phyloP scores from a whole-genome alignment of 352 stramenopile species.

The Globisporangium paroecandrum region DNA sequence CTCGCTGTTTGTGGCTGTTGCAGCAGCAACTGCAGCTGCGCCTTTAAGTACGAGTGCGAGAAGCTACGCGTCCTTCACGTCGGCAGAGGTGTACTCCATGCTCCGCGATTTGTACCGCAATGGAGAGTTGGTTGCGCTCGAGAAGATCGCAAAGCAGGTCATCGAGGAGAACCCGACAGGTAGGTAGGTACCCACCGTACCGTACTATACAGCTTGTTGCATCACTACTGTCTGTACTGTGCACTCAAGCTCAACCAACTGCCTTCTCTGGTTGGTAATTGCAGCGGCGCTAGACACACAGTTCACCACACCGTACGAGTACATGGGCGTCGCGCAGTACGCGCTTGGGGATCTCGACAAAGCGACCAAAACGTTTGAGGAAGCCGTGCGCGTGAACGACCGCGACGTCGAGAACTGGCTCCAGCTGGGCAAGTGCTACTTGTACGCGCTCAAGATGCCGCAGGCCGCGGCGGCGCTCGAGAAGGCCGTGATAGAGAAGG shows the following conservation, averaged over 20 bases:
- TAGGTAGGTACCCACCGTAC: slow-evolving; percentile 7
- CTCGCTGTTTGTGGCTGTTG: background rate
- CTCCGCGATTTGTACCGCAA: slow-evolving; percentile 34
- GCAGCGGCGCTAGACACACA: slow-evolving; percentile 19
- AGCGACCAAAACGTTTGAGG: slow-evolving; percentile 57
- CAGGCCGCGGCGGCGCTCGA: slow-evolving; percentile 48
- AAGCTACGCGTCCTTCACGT: slow-evolving; percentile 8
- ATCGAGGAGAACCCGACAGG: slow-evolving; percentile 41
- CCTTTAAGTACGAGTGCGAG: background rate
- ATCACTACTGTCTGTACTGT: background rate
- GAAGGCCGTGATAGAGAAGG: slow-evolving; percentile 42
- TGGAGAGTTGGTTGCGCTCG: slow-evolving; percentile 50
- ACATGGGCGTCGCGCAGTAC: slow-evolving; percentile 67
- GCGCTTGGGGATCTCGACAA: slow-evolving; percentile 55
- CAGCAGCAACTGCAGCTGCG: background rate
- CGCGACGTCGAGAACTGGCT: slow-evolving; percentile 54
- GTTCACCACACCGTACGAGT: slow-evolving; percentile 59
- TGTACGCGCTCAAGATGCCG: slow-evolving; percentile 44
- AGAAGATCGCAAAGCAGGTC: slow-evolving; percentile 30
- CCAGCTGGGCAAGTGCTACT: slow-evolving; percentile 66
- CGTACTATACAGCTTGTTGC: background rate
- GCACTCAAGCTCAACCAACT: background rate
- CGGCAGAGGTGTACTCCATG: slow-evolving; percentile 29
- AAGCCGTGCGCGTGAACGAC: slow-evolving; percentile 44
- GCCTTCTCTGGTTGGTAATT: background rate